Base-by-base conservation (phyloP, 495 filamentous ascomycete species). In the Aeminium ludgeri region DNA sequence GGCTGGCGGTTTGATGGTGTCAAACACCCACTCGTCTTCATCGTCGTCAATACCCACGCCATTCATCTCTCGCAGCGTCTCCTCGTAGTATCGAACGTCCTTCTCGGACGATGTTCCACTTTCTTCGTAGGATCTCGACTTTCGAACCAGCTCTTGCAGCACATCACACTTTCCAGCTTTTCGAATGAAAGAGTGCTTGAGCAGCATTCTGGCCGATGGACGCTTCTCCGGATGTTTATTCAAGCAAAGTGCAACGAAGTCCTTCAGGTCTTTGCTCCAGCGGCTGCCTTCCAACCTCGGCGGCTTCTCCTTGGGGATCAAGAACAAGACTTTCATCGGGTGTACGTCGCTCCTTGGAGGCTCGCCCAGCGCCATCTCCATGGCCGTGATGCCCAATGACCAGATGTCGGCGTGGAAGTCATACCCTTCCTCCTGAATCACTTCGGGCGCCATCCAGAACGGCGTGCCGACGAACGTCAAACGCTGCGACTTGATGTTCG, bases 401-500 rank as follows among this genome's bases (percentile, higher is more conserved):
- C 89, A 97, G 33, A 97, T 86, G 57, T 97, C 89, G 16, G 89
- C 89, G 62, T 92, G 92, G 64, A 82, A 92, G 59, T 94, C 86
- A 50, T 97, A 96, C 20, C 89, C 89, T 39, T 81, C 74, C 63
- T 96, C 87, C 60, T 95, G 80, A 50, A 97, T 97, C 13, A 97
- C 89, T 57, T 97, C 89, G 6, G 89, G 89, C 3, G 89, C 89
- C 89, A 97, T 97, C 89, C 89, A 97, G 63, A 92, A 97, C 0
- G 89, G 89, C 3, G 89, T 97, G 6, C 89, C 89, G n/a, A 97
- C 89, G 53, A 97, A 96, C 0, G 89, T 97, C 52, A 94, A 92
- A 18, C 89, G 80, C 64, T 94, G 85, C 6, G 89, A 94, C 63
- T 95, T 96, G 58, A 94, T 93, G 59, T 93, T 91, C 44, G 84